Evolutionary conservation across 2,329 filamentous ascomycete genomes (phyloP), one percentile per base, ranked within the genome.

Genomic region (Sarocladium strictum): DNA sequence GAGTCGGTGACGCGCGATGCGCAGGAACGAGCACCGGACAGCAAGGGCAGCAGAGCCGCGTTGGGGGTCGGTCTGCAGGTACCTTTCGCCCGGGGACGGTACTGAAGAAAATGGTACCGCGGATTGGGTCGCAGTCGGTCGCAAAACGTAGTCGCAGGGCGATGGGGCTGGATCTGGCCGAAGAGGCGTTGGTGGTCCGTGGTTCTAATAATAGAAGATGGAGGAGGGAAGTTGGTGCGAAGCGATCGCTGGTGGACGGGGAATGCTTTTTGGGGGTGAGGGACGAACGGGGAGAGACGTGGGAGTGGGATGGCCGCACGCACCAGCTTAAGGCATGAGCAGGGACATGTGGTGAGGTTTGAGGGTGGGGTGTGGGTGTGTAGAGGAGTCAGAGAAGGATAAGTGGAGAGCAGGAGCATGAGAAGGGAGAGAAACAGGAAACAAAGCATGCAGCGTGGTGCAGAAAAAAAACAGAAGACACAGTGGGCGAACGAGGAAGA

Each of bases 131-230:
- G 55, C 17, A 53, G 54, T 45, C 32, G 32, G 45, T 52, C 43
- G 56, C 47, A 58, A 49, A 53, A 12, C 55, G 58, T 58, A 58
- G 56, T 59, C 61, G 64, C 63, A 65, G 65, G 58, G 61, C 59
- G 59, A 65, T 74, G 74, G 73, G 74, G 75, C 72, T 76, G 73
- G 72, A 76, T 72, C 72, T 74, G 72, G 71, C 47, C 47, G 47
- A 51, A 35, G 47, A 32, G 27, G 47, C 68, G 71, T 63, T 72
- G 69, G 70, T 35, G 47, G 47, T 51, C 35, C 47, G 68, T 72
- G 73, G 64, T 77, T 71, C 75, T 76, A 77, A 76, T 75, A 74
- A 76, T 77, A 77, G 63, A 64, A 77, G 63, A 64, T 38, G 47
- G 29, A 51, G 47, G 47, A 41, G 40, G 21, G 17, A 23, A 38